Evolutionary conservation across 106 monocot genomes (phyloP).

Genomic region (Dioscorea zingiberensis): DNA sequence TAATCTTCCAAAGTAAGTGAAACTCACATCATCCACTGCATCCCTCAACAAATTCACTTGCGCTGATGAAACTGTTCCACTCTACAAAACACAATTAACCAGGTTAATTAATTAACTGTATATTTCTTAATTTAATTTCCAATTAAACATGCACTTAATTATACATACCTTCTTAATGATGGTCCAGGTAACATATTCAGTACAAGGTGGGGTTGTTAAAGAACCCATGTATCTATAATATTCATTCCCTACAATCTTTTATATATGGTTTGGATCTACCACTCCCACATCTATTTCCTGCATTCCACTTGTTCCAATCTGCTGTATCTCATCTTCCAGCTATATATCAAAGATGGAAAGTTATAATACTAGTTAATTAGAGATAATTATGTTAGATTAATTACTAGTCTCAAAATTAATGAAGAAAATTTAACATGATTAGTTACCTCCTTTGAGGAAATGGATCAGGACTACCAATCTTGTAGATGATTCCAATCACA

Average conservation of each 20-base stretch:
- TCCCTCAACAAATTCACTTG: slow-evolving; percentile 1
- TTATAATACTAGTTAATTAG: too few relatives aligned
- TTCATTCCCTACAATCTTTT: neutral
- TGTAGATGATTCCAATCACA: neutral
- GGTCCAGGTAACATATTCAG: slow-evolving; percentile 8
- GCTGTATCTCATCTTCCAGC: neutral
- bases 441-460: neutral
- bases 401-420: neutral
- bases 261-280: neutral
- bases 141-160: too few relatives aligned
- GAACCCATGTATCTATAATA: slow-evolving; percentile 13
- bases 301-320: neutral
- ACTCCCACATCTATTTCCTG: neutral
- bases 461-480: neutral
- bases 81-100: neutral
- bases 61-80: neutral
- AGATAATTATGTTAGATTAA: neutral
- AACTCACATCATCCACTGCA: slow-evolving; percentile 1
- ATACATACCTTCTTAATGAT: neutral
- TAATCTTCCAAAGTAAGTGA: neutral
- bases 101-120: neutral
- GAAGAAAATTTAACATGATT: neutral
- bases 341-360: neutral
- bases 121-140: too few relatives aligned
- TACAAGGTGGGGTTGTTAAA: slow-evolving; percentile 15